Base-by-base conservation (phyloP, 192 early-diverging fungal species). In the Coemansia umbellata region DNA sequence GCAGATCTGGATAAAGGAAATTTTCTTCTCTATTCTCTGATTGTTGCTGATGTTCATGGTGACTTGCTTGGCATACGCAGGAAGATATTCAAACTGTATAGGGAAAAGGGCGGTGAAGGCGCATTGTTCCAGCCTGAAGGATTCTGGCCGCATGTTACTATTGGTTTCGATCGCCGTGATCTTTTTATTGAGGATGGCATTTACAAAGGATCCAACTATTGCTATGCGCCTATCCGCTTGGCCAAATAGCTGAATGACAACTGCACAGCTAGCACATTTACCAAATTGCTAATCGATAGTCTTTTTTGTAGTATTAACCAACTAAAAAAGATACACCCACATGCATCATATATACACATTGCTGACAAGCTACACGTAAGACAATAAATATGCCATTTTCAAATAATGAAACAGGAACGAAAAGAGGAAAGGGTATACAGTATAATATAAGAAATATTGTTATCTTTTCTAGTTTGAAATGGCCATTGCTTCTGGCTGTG, bases 141-240 rank as follows among this genome's bases (percentile, higher is more conserved):
- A 37, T 85, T 80, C 55, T 78, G 63, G 73, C 87, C 87, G 8
- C 87, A 88, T 53, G 80, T 83, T 45, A 91, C 88, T 1, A 43
- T 91, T 14, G 87, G 86, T 2, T 89, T 62, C 52, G 81, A 70
- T 31, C 53, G 69, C 33, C 76, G 80, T 19, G 87, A 91, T 57
- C 68, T 87, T 14, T 87, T 87, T 41, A 31, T 79, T 18, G 78
- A 85, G 48, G 80, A 89, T 52, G 80, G 82, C 26, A 64, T 91
- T 31, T 89, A 74, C 67, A 91, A 91, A 60, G 81, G 83, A 33
- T 60, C 66, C 50, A 84, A 85, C 66, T 80, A 78, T 10, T 91
- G 88, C 62, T 81, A 82, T 41, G 78, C 81, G 30, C 69, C 62
- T n/a, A 63, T 85, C 39, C 64, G 36, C 13, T 1, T 33, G 1